Evolutionary conservation across 1,284 basidiomycete genomes (phyloP), one percentile per base, ranked within the genome.

Genomic region (Caloboletus firmus): DNA sequence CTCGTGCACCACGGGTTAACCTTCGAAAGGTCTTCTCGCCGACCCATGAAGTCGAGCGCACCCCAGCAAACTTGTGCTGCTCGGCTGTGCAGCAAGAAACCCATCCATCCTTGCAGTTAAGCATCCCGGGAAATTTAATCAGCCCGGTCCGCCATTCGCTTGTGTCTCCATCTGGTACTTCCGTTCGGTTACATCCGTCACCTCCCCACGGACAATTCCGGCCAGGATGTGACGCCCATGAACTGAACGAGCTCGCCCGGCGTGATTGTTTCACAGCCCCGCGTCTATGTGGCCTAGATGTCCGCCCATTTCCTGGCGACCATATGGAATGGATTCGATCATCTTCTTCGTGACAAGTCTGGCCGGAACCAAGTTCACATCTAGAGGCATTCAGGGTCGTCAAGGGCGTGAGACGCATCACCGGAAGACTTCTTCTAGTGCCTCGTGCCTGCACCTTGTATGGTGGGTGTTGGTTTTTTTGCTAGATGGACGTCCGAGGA

Each of bases 371-470:
- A 49, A 30, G 30, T 35, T 52, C 47, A 44, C 34, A 30, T 46
- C 28, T 32, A 39, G 37, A 30, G 37, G 18, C 40, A 32, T 18
- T 52, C 63, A 72, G 66, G 66, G 66, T 68, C 69, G 55, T 51
- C 26, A 37, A 28, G 30, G 46, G 45, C 67, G 66, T 68, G 66
- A 42, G 66, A 68, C 45, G 5, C 58, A 66, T 67, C 49, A 61
- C 32, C 51, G 45, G 42, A 57, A 45, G 37, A 54, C 10, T 49
- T 28, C 45, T 39, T 37, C 35, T 20, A 59, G 62, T 56, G 49
- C 69, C 66, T 70, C 69, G 69, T 67, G 69, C 69, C 66, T 69
- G 60, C 56, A 41, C 67, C 59, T 10, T 45, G 53, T 22, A 53
- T 45, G 52, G 63, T 17, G 62, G 15, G 35, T 47, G 20, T 31